Percentiles rank a stretch among this genome's conserved stretches.
Evolutionary conservation across 2,329 filamentous ascomycete species (phyloP).

Genomic region (Colletotrichum ledebouriae): DNA sequence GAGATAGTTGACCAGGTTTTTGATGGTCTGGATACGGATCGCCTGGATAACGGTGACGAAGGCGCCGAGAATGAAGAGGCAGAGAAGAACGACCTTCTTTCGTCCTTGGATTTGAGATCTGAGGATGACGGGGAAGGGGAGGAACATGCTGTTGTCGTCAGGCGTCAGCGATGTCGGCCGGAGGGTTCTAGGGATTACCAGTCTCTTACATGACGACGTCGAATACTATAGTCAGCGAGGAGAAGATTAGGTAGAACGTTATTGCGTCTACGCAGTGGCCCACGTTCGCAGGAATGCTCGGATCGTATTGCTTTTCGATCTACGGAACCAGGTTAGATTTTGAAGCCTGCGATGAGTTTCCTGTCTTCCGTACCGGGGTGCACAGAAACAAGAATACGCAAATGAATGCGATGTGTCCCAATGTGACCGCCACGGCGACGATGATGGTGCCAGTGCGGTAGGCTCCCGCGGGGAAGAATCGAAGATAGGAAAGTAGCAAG

Average conservation of each 20-base stretch:
- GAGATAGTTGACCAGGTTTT: conserved; percentile 57
- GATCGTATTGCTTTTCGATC: conserved; percentile 57
- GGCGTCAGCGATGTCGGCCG: background rate
- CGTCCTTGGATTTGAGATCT: conserved; percentile 53
- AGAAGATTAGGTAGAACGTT: conserved; percentile 58
- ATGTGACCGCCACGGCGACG: conserved; percentile 50
- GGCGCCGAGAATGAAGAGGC: conserved; percentile 62
- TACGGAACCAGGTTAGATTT: background rate
- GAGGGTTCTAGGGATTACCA: background rate
- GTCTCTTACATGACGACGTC: conserved; percentile 55
- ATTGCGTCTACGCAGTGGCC: conserved; percentile 56
- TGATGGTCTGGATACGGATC: conserved; percentile 64
- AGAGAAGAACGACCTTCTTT: conserved; percentile 58
- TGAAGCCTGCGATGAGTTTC: accelerated
- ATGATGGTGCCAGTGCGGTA: conserved; percentile 52
- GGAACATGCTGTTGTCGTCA: conserved; percentile 50
- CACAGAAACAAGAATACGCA: conserved; percentile 54
- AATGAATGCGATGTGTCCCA: conserved; percentile 57
- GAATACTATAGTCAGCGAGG: conserved; percentile 57
- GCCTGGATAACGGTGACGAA: conserved; percentile 66
- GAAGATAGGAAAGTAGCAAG: conserved; percentile 58
- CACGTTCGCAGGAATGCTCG: conserved; percentile 47
- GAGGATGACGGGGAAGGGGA: conserved; percentile 57
- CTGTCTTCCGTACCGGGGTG: conserved; percentile 46
- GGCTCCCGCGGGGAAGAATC: conserved; percentile 56